Evolutionary conservation across 192 early-diverging fungal genomes (phyloP), one percentile per base, ranked within the genome.

Genomic region (Backusella westeae): DNA sequence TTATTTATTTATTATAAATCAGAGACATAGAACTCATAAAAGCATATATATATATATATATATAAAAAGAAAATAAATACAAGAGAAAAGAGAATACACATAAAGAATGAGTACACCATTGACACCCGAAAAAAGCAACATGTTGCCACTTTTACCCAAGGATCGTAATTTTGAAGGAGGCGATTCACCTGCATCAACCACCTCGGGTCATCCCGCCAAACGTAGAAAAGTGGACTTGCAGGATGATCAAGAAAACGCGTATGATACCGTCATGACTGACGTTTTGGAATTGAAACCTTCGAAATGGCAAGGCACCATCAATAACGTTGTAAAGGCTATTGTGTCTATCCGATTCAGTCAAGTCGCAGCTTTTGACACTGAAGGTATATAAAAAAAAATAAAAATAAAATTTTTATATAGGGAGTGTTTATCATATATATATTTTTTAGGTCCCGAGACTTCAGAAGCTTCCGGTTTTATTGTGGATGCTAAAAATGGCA

Each of bases 381-480:
- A 95, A 83, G 85, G 85, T 84, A 32, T 32, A 32, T 29, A 32
- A 3, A 32, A 32, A 32, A 3, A 32, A 2, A 32, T 1, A 29
- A 1, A 29, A 1, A 29, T 29, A 26, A n/a, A n/a, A n/a, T n/a
- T n/a, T 29, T 29, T 32, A 2, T 32, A 32, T 32, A 32, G 32
- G 32, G 32, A 32, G 32, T 32, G 32, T 2, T 32, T 32, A 32
- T 32, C 32, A 32, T 32, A 32, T 32, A 32, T 2, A 32, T 32
- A n/a, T 32, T 32, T 32, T 32, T 32, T 49, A 88, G 87, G 85
- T 36, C 82, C 87, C 23, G 90, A 90, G 34, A 91, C 88, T 4
- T 91, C 89, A 76, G 91, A 95, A 77, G 94, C 94, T 21, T 89
- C 94, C 42, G 94, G 94, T 23, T 95, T 95, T 83, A 91, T 95